Base-by-base conservation (phyloP, 305 asterid species). In the Fraxinus baroniana region DNA sequence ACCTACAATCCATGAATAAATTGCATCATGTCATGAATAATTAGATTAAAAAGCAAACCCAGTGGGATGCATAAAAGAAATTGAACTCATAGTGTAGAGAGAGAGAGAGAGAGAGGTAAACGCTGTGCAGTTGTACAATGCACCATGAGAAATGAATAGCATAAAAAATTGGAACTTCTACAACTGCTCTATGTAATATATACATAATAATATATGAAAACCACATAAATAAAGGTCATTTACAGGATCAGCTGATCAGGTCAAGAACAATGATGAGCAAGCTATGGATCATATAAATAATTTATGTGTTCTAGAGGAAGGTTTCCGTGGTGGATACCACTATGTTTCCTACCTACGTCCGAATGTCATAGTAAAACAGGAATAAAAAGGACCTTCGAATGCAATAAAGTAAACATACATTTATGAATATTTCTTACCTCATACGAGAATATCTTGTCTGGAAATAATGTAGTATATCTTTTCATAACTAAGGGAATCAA, bases 401-500 rank as follows among this genome's bases (percentile, higher is more conserved):
- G 60, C 15, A 74, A 80, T 75, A 74, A 41, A 5, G 33, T 44
- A 37, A 0, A 37, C 33, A 22, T 78, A 17, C 81, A 35, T 70
- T 44, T 36, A 55, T 13, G 64, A 37, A 78, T 55, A 72, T 60
- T 80, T 79, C 81, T 85, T 77, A 93, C 98, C 98, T 95, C 98
- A 57, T 93, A 91, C 20, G 89, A 89, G 86, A 92, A 95, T 44
- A 82, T 79, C 83, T 89, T 94, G 85, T 94, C 97, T 0, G 99
- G 97, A 87, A 95, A 95, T 79, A 93, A 85, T 57, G 94, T 91
- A 74, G 99, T 93, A 84, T 89, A 91, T 84, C 99, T 92, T 44
- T 92, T 88, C 99, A 95, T 87, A 78, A 95, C 88, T 82, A 94
- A 86, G 76, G 98, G 98, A 85, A 92, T 85, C 86, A 94, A 86